Evolutionary conservation across 2,329 filamentous ascomycete species (phyloP).

Genomic region (Arachnomyces sp.): DNA sequence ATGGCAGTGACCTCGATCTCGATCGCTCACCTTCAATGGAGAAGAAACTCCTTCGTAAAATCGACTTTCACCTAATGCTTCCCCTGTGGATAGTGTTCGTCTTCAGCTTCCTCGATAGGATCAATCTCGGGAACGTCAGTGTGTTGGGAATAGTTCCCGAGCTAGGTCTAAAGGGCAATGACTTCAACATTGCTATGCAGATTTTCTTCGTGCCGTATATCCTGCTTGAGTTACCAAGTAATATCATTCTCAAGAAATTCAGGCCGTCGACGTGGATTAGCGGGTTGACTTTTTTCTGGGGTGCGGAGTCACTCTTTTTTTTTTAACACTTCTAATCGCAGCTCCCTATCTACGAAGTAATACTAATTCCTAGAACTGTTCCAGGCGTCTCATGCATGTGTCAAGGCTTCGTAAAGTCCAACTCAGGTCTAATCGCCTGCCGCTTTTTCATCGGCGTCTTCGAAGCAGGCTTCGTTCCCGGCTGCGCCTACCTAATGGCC

Average conservation of each 20-base stretch:
- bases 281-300: conserved; percentile 17
- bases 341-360: not conserved
- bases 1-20: no score
- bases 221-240: conserved; percentile 21
- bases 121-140: conserved; percentile 18
- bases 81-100: conserved; percentile 17
- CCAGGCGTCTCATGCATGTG: conserved; percentile 20
- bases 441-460: conserved; percentile 25
- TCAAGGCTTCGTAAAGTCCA: conserved; percentile 24
- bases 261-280: conserved; percentile 18
- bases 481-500: conserved; percentile 22
- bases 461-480: conserved; percentile 33
- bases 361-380: not conserved
- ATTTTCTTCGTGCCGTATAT: conserved; percentile 25
- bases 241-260: conserved; percentile 21
- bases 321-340: no score
- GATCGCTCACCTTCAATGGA: not conserved
- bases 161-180: conserved; percentile 15
- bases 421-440: conserved; percentile 22
- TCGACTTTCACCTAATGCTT: conserved; percentile 18
- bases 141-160: conserved; percentile 17
- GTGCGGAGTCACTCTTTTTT: conserved; percentile 6
- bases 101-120: conserved; percentile 17
- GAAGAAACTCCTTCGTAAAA: conserved; percentile 13
- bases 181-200: conserved; percentile 32